phyloP scores from a whole-genome alignment of 192 early-diverging fungal genomes.

The Geosiphon pyriformis region DNA sequence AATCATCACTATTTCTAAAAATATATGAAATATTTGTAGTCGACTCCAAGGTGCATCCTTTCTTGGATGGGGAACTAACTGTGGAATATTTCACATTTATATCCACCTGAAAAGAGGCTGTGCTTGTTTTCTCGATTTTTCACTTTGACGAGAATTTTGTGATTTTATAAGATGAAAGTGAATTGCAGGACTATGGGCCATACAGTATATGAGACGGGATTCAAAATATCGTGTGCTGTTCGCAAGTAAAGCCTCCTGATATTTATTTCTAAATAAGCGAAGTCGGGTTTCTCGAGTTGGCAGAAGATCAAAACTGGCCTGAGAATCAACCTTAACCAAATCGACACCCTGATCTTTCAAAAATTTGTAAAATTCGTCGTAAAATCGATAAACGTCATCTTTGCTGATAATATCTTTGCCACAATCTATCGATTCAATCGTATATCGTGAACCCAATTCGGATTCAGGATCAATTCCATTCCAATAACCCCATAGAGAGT shows the following conservation, averaged over 20 bases:
- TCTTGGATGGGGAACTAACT: too few species aligned
- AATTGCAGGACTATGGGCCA: constrained; percentile 45
- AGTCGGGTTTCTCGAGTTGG: constrained; percentile 1
- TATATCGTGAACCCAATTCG: constrained; percentile 23
- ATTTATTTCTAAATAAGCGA: constrained; percentile 29
- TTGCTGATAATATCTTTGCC: constrained; percentile 24
- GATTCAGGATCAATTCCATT: constrained; percentile 41
- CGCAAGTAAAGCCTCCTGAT: constrained; percentile 39
- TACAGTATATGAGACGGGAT: constrained; percentile 45
- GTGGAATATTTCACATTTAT: too few species aligned
- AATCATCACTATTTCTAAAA: constrained; percentile 53
- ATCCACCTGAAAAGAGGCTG: too few species aligned
- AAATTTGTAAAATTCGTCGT: constrained; percentile 47
- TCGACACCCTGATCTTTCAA: constrained; percentile 38
- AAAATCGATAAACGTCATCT: constrained; percentile 32
- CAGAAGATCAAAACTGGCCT: constrained; percentile 44
- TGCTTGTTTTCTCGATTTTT: too few species aligned
- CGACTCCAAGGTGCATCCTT: too few species aligned
- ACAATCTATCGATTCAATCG: constrained; percentile 27
- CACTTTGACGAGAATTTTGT: too few species aligned
- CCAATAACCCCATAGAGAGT: constrained; percentile 55
- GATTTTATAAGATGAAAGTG: too few species aligned
- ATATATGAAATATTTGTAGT: constrained; percentile 5
- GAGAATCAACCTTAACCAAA: constrained; percentile 54
- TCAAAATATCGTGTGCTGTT: constrained; percentile 36